Percentiles rank a stretch among this genome's conserved stretches.
Conservation (phyloP, 257 asterid species). For the Asclepias syriaca region DNA sequence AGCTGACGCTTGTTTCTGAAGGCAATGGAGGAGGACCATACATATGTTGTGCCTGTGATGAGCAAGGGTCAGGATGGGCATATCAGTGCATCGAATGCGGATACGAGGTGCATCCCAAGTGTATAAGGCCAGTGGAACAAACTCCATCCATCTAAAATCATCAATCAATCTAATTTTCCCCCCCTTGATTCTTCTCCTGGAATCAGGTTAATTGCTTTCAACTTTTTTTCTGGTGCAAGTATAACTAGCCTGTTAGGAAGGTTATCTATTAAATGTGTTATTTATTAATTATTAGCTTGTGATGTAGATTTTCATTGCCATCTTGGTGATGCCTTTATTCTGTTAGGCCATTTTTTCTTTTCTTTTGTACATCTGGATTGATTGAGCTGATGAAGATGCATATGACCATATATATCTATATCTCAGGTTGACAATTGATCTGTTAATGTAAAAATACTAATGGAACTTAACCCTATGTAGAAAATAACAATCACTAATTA, state of each 20-base stretch:
- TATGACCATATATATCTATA: too few relatives aligned
- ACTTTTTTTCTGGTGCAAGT: too few relatives aligned
- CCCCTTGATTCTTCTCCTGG: too few relatives aligned
- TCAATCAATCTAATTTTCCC: not conserved
- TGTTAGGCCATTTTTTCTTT: not conserved
- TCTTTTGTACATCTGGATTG: not conserved
- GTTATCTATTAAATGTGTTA: not conserved
- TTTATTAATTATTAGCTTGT: not conserved
- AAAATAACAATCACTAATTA: too few relatives aligned
- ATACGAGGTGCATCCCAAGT: slow-evolving; percentile 70
- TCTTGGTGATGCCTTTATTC: not conserved
- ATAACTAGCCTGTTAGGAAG: not conserved
- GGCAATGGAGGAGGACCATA: slow-evolving; percentile 68
- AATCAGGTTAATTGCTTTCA: not conserved
- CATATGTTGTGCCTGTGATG: slow-evolving; percentile 74
- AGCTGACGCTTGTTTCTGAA: slow-evolving; percentile 55
- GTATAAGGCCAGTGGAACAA: slow-evolving; percentile 24
- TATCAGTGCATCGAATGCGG: slow-evolving; percentile 69
- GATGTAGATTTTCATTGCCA: not conserved
- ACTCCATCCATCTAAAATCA: not conserved
- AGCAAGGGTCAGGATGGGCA: slow-evolving; percentile 82
- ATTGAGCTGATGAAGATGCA: too few relatives aligned
- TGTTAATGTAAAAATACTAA: too few relatives aligned
- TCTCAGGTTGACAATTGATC: too few relatives aligned
- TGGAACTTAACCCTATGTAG: too few relatives aligned